Percentiles rank a stretch among this genome's conserved stretches.
These are phyloP conservation scores for Limnanthes douglasii DNA, from an alignment of 345 rosid species.

Conservation along the genomic window DNA sequence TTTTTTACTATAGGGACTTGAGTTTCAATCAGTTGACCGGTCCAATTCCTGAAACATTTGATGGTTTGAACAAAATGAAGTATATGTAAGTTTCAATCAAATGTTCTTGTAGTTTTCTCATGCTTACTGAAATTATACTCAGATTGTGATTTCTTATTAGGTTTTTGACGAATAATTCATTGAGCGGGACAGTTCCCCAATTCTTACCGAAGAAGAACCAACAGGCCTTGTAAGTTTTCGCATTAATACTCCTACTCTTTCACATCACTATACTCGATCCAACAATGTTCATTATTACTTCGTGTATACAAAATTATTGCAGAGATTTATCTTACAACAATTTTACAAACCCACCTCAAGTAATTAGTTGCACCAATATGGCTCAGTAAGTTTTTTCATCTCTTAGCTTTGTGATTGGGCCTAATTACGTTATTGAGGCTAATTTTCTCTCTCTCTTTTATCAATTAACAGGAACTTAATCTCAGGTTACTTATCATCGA, in stretches of 20 bases:
- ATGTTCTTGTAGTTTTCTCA: not conserved
- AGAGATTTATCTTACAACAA: conserved; percentile 90
- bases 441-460: conserved; percentile 3
- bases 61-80: not conserved
- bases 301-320: too few relatives aligned
- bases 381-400: conserved; percentile 27
- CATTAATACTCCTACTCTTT: too few relatives aligned
- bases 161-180: conserved; percentile 60
- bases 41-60: conserved; percentile 21
- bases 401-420: not conserved
- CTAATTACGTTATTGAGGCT: conserved; percentile 1
- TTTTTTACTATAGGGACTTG: conserved; percentile 39
- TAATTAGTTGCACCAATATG: conserved; percentile 26
- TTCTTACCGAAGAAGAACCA: conserved; percentile 25
- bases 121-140: not conserved
- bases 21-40: conserved; percentile 66
- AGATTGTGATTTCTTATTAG: conserved; percentile 12
- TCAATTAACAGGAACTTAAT: conserved; percentile 43
- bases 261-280: too few relatives aligned
- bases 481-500: conserved; percentile 30
- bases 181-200: conserved; percentile 44
- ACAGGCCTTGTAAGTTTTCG: conserved; percentile 23
- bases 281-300: too few relatives aligned
- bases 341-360: conserved; percentile 27
- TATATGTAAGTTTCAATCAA: conserved; percentile 32